Percentiles rank a stretch among this genome's conserved stretches.
Conservation (phyloP, 257 asterid species). For the Pogostemon cablin region DNA sequence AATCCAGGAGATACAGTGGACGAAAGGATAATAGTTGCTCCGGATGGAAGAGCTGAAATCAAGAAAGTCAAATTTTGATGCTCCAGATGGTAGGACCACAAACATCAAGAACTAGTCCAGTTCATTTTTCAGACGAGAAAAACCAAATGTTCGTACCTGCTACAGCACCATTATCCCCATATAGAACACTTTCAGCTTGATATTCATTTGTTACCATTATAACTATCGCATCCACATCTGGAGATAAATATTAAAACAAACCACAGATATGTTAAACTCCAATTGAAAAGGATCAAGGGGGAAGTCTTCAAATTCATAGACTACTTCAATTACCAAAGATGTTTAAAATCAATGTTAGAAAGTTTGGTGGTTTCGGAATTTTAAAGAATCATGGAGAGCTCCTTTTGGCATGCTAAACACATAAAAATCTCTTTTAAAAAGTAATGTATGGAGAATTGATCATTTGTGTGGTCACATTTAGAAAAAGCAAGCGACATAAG, state of each 20-base stretch:
- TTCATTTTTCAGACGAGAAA: slow-evolving; percentile 22
- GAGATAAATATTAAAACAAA: slow-evolving; percentile 37
- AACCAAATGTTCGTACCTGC: slow-evolving; percentile 56
- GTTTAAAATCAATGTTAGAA: slow-evolving; percentile 5
- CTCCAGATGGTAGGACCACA: slow-evolving; percentile 66
- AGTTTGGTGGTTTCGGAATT: not conserved
- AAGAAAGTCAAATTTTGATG: slow-evolving; percentile 46
- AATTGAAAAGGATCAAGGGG: slow-evolving; percentile 23
- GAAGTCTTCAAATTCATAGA: slow-evolving; percentile 21
- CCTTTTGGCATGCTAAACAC: slow-evolving; percentile 21
- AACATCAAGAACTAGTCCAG: slow-evolving; percentile 37
- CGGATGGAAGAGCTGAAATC: slow-evolving; percentile 76
- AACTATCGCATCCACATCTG: slow-evolving; percentile 81
- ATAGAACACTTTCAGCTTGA: slow-evolving; percentile 93
- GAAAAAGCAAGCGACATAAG: not conserved
- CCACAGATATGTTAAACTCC: slow-evolving; percentile 18
- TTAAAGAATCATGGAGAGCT: slow-evolving; percentile 5
- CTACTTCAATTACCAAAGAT: slow-evolving; percentile 11
- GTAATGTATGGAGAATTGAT: slow-evolving; percentile 4
- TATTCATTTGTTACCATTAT: slow-evolving; percentile 94
- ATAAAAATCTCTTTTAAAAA: not conserved
- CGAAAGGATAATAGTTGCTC: slow-evolving; percentile 81
- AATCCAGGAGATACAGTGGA: slow-evolving; percentile 98
- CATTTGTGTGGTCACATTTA: slow-evolving; percentile 11
- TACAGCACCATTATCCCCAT: slow-evolving; percentile 81